These are phyloP conservation scores for Trichodelitschia bisporula DNA, from an alignment of 495 filamentous ascomycete genomes.

Conservation along the genomic window DNA sequence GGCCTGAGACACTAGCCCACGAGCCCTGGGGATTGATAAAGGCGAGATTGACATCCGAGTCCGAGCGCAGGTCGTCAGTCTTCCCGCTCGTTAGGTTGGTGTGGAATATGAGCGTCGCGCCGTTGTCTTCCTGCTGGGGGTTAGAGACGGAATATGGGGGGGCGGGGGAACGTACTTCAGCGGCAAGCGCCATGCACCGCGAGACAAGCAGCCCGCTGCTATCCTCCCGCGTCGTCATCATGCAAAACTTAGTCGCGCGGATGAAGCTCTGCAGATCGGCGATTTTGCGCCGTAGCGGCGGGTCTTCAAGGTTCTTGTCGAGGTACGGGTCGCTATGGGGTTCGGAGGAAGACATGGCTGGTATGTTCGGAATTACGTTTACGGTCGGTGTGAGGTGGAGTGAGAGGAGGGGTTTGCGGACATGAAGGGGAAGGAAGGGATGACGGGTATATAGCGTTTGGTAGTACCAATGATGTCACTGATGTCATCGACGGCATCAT, in stretches of 20 bases:
- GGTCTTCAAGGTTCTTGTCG: slow-evolving; percentile 37
- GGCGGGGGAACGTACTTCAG: slow-evolving; percentile 29
- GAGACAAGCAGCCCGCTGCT: slow-evolving; percentile 37
- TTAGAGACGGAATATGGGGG: too few species aligned
- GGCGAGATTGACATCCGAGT: slow-evolving; percentile 62
- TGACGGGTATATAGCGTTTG: too few species aligned
- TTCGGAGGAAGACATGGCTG: too few species aligned
- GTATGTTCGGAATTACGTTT: too few species aligned
- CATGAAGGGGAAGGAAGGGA: too few species aligned
- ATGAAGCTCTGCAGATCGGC: slow-evolving; percentile 49
- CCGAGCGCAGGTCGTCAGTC: slow-evolving; percentile 51
- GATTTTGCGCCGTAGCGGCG: slow-evolving; percentile 49
- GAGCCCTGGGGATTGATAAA: slow-evolving; percentile 56
- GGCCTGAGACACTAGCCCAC: slow-evolving; percentile 65
- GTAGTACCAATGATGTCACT: too few species aligned
- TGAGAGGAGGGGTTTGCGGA: too few species aligned
- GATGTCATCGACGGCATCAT: too few species aligned
- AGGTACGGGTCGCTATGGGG: slow-evolving; percentile 91
- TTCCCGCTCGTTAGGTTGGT: slow-evolving; percentile 87
- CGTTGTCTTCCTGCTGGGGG: neutral
- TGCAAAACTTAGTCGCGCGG: slow-evolving; percentile 49
- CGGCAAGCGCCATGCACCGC: slow-evolving; percentile 75
- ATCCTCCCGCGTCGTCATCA: slow-evolving; percentile 41
- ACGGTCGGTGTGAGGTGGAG: too few species aligned
- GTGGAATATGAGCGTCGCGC: slow-evolving; percentile 58